These are phyloP conservation scores for Chrysanthemum seticuspe DNA, from an alignment of 129 eudicot genomes.

Conservation along the genomic window DNA sequence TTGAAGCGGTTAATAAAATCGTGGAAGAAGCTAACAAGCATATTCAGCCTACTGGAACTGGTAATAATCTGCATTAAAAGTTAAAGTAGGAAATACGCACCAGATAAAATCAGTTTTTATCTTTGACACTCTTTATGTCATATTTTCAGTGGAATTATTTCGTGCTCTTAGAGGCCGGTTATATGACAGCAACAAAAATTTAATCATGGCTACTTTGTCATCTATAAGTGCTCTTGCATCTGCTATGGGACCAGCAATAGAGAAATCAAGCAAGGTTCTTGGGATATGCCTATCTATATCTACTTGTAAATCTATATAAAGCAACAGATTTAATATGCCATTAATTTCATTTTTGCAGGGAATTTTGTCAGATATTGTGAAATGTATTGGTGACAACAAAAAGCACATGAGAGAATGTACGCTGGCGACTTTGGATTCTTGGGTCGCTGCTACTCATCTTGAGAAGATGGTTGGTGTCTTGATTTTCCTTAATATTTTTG, in stretches of 20 bases:
- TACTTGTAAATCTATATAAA: not conserved
- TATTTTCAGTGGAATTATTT: constrained; percentile 73
- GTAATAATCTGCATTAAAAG: constrained; percentile 33
- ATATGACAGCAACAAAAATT: constrained; percentile 91
- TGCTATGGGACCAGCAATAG: constrained; percentile 95
- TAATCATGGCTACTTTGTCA: constrained; percentile 77
- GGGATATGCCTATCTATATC: not conserved
- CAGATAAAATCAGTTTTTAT: not conserved
- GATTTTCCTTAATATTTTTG: not conserved
- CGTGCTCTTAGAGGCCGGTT: constrained; percentile 94
- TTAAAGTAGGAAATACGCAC: not conserved
- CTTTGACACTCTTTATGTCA: not conserved
- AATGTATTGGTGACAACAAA: constrained; percentile 97
- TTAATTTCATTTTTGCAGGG: constrained; percentile 48
- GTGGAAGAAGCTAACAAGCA: constrained; percentile 97
- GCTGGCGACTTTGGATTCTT: constrained; percentile 76
- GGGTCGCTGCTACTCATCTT: constrained; percentile 98
- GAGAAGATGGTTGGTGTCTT: constrained; percentile 79
- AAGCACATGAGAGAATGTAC: constrained; percentile 96
- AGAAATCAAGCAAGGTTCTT: constrained; percentile 92
- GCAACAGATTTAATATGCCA: not conserved
- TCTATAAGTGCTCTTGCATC: constrained; percentile 85
- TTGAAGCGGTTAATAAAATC: constrained; percentile 84
- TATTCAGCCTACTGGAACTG: constrained; percentile 96
- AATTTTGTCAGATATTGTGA: constrained; percentile 78